phyloP scores from a whole-genome alignment of 108 stramenopile species.

The Cafeteria roenbergensis region DNA sequence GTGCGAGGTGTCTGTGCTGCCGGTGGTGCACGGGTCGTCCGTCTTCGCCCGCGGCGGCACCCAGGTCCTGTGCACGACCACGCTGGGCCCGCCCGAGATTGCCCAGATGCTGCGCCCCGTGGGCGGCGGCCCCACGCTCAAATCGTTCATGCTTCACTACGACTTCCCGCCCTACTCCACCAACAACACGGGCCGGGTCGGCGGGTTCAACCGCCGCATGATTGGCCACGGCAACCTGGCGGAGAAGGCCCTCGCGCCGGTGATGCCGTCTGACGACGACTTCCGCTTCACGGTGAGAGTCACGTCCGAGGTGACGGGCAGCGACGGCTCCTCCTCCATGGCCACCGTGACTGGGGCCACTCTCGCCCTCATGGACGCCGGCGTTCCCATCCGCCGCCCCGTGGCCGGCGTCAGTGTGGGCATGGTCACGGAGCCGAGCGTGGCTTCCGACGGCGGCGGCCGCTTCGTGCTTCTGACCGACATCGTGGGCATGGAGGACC shows the following conservation, averaged over 20 bases:
- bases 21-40: slow-evolving; percentile 61
- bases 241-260: slow-evolving; percentile 62
- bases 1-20: slow-evolving; percentile 6
- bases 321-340: slow-evolving; percentile 66
- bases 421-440: slow-evolving; percentile 19
- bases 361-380: slow-evolving; percentile 71
- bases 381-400: slow-evolving; percentile 61
- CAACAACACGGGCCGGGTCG: slow-evolving; percentile 37
- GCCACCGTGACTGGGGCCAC: slow-evolving; percentile 60
- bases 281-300: slow-evolving; percentile 74
- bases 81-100: slow-evolving; percentile 29
- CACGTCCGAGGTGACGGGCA: slow-evolving; percentile 63
- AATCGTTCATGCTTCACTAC: slow-evolving; percentile 54
- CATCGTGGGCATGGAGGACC: slow-evolving; percentile 74
- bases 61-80: slow-evolving; percentile 61
- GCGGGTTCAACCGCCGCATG: slow-evolving; percentile 48
- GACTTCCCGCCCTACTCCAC: slow-evolving; percentile 67
- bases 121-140: neutral
- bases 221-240: slow-evolving; percentile 69
- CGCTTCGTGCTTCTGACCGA: slow-evolving; percentile 53
- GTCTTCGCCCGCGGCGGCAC: slow-evolving; percentile 66
- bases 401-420: slow-evolving; percentile 79
- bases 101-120: neutral
- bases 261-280: slow-evolving; percentile 44
- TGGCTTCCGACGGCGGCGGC: slow-evolving; percentile 4